Evolutionary conservation across 345 rosid species (phyloP), one percentile per base, ranked within the genome.

Genomic region (Populus nigra): DNA sequence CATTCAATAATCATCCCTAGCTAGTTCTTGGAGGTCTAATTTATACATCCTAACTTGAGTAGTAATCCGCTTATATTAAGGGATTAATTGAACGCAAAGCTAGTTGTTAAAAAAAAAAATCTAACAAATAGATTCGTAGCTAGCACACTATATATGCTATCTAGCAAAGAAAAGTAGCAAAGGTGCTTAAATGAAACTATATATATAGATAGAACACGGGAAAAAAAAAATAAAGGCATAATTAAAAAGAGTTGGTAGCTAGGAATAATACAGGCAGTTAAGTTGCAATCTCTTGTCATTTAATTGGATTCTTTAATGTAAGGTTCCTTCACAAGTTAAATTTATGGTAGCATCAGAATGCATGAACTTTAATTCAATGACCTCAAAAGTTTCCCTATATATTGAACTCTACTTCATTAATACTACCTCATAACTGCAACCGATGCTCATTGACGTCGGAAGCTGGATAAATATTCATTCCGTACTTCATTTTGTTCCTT

Each of bases 251-350:
- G 61, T 12, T 38, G 45, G 45, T 41, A 41, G 17, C 45, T n/a
- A 73, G 55, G 23, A 61, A 61, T 5, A 59, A 9, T 33, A 3
- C 53, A 29, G 70, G 61, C 74, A 33, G 36, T 53, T n/a, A 38
- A 41, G 77, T 66, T 63, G 29, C 17, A 65, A 65, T 75, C 31
- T 74, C 17, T 73, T 59, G 50, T 43, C 17, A 61, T 59, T 73
- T 39, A 57, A 73, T 71, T 71, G 9, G 25, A 35, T 7, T 72
- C 50, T 73, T 76, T 66, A 66, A 11, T 27, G 62, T 11, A 25
- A 13, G 15, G 39, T 50, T 23, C 33, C 41, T 5, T 76, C 33
- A 53, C 55, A 57, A 2, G 11, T 10, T 41, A 12, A 27, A 55
- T 53, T 36, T n/a, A 36, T 63, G 39, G 70, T 38, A 35, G 57